A percentile compares a stretch with the other conserved stretches of the same genome.
These are phyloP conservation scores for Saccharomyces pastorianus DNA, from an alignment of 1,139 yeast species.

Conservation along the genomic window DNA sequence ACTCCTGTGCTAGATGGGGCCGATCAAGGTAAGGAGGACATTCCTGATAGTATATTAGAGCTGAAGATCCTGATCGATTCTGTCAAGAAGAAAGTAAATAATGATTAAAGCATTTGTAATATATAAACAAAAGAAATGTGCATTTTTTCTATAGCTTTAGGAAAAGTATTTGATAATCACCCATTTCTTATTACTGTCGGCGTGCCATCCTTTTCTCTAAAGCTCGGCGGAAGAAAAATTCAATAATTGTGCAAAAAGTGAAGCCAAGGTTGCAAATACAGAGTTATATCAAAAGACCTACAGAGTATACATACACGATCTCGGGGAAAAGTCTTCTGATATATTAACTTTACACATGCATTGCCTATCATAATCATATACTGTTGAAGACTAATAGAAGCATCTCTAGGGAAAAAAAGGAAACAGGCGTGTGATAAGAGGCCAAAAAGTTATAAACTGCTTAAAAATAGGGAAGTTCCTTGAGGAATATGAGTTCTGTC, in stretches of 20 bases:
- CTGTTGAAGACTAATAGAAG: neutral
- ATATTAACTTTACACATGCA: neutral
- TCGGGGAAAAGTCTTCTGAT: neutral
- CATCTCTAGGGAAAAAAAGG: neutral
- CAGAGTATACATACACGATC: neutral
- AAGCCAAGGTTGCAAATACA: neutral
- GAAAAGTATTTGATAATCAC: neutral
- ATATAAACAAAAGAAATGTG: neutral
- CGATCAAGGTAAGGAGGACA: neutral
- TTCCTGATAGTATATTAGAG: slow-evolving; percentile 18
- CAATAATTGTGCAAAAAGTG: neutral
- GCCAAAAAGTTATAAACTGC: neutral
- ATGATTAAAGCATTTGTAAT: neutral
- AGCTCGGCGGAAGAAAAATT: neutral
- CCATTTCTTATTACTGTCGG: neutral
- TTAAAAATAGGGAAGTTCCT: neutral
- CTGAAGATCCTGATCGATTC: slow-evolving; percentile 25
- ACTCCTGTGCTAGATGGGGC: neutral
- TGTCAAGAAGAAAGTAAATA: slow-evolving; percentile 22
- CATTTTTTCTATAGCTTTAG: neutral
- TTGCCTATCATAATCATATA: neutral
- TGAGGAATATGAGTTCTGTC: neutral
- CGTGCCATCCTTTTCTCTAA: neutral
- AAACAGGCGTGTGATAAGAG: neutral
- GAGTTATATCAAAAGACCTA: neutral